phyloP scores from a whole-genome alignment of 2,329 filamentous ascomycete genomes.

The Endoconidiophora polonica region DNA sequence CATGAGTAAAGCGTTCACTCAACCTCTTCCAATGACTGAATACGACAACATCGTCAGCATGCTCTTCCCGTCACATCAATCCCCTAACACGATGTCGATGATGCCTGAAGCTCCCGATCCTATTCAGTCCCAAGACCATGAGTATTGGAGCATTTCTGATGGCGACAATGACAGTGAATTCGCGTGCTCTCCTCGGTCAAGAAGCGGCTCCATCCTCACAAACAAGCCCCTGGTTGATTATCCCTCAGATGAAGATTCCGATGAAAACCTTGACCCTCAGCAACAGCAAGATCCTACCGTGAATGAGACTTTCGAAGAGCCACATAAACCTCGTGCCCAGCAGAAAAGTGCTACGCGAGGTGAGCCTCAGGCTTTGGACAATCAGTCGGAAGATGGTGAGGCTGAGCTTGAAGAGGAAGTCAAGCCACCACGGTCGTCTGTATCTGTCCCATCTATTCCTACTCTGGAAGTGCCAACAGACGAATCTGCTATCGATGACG shows the following conservation, averaged over 20 bases:
- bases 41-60: conserved; percentile 7
- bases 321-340: neutral
- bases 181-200: conserved; percentile 1
- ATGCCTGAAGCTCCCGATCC: conserved; percentile 1
- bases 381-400: neutral
- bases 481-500: neutral
- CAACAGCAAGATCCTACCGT: conserved; percentile 10
- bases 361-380: neutral
- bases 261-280: conserved; percentile 22
- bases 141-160: conserved; percentile 86
- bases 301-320: neutral
- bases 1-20: conserved; percentile 50
- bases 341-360: neutral
- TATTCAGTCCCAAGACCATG: conserved; percentile 32
- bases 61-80: conserved; percentile 6
- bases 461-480: too few relatives aligned
- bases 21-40: conserved; percentile 4
- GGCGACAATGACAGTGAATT: conserved; percentile 23
- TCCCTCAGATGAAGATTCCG: conserved; percentile 70
- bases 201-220: conserved; percentile 30
- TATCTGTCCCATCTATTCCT: too few relatives aligned
- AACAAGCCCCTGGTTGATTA: conserved; percentile 77
- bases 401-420: too few relatives aligned
- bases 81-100: conserved; percentile 2
- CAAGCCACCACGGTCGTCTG: too few relatives aligned